Evolutionary conservation across 208 protist species (phyloP), one percentile per base, ranked within the genome.

Genomic region (Acanthamoeba lugdunensis): DNA sequence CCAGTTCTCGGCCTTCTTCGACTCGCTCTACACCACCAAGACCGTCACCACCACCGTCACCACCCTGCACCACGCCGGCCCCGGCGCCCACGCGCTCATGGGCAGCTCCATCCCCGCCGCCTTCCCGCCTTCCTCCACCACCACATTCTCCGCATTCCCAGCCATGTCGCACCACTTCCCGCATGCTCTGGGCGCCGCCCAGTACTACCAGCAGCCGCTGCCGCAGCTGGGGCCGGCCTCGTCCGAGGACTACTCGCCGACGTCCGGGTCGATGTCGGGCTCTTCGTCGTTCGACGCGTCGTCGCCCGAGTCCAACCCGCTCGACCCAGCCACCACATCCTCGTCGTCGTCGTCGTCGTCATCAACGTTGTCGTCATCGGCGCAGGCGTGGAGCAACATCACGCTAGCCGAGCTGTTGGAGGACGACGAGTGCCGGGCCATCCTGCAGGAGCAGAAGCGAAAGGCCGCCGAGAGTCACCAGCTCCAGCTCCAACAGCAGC

Each of bases 1-100:
- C n/a, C 41, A 85, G 77, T 85, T 85, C 50, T 54, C 77, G 77
- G 16, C 77, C 77, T 85, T 85, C 77, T 85, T 85, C 50, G 33
- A 85, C 77, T 63, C 48, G n/a, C 50, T 85, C n/a, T 85, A 85
- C 77, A 85, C 77, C 48, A 85, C 77, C 7, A 58, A 85, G 41
- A 85, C 77, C 52, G 30, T 85, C 25, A 85, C 77, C 48, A 85
- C 48, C 52, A 85, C 28, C 16, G 16, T 58, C 48, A 84, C 75
- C 18, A 23, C 37, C 33, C 8, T 25, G 37, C 37, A 41, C 37
- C 37, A 41, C 71, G 7, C 71, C 30, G 16, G 28, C 75, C 13
- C 11, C 77, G 50, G 41, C 77, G 41, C 5, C 77, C 48, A 11
- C 71, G 2, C 16, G 37, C 71, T 7, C 13, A 21, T 5, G 8